Evolutionary conservation across 2,329 filamentous ascomycete genomes (phyloP).

Genomic region (Sporothrix globosa): DNA sequence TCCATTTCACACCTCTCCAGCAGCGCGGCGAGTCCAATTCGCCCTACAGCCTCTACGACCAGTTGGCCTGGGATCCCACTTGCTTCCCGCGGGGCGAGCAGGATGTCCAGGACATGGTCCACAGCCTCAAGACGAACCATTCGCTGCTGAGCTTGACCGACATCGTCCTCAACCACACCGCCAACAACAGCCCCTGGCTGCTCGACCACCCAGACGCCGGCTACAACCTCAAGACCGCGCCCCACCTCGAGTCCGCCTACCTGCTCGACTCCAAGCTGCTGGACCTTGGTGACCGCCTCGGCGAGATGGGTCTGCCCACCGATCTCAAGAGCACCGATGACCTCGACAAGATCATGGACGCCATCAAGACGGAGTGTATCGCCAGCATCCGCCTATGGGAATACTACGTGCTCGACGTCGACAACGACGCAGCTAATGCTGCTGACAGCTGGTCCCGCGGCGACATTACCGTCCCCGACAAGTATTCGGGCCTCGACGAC

Average conservation of each 20-base stretch:
- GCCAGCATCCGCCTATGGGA: slow-evolving; percentile 83
- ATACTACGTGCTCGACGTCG: slow-evolving; percentile 83
- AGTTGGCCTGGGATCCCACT: slow-evolving; percentile 79
- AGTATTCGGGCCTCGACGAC: slow-evolving; percentile 43
- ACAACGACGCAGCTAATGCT: slow-evolving; percentile 69
- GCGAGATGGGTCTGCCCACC: slow-evolving; percentile 72
- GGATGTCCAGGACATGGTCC: slow-evolving; percentile 76
- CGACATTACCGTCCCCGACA: slow-evolving; percentile 58
- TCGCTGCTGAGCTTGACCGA: slow-evolving; percentile 88
- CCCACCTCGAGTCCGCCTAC: slow-evolving; percentile 69
- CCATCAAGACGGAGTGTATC: slow-evolving; percentile 79
- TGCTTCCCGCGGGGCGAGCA: slow-evolving; percentile 84
- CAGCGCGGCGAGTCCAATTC: slow-evolving; percentile 88
- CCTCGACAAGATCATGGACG: slow-evolving; percentile 78
- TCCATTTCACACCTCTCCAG: slow-evolving; percentile 96
- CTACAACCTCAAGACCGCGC: slow-evolving; percentile 90
- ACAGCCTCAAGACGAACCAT: slow-evolving; percentile 81
- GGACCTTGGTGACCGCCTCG: slow-evolving; percentile 76
- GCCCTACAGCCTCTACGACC: slow-evolving; percentile 94
- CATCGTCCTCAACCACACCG: slow-evolving; percentile 97
- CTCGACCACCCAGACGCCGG: slow-evolving; percentile 92
- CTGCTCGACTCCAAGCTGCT: slow-evolving; percentile 65
- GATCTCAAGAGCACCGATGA: slow-evolving; percentile 72
- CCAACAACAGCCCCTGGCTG: slow-evolving; percentile 92
- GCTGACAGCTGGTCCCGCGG: slow-evolving; percentile 72